These are phyloP conservation scores for Elongisporangium senticosum DNA, from an alignment of 352 stramenopile genomes.

Conservation along the genomic window DNA sequence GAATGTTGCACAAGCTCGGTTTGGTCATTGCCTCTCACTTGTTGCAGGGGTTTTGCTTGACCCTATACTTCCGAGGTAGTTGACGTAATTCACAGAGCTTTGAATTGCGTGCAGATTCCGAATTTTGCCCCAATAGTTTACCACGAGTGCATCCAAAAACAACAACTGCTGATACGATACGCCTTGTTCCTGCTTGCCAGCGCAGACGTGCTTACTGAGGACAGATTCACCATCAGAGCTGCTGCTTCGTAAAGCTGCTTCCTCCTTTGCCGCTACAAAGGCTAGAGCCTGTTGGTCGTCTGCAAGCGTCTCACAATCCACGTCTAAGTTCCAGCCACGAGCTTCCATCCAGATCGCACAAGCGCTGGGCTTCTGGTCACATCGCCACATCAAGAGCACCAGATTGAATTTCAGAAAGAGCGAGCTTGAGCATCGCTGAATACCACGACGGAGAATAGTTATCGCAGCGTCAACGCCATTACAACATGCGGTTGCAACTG, in stretches of 20 bases:
- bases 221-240: no score
- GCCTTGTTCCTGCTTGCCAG: conserved; percentile 6
- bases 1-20: no score
- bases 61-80: conserved; percentile 45
- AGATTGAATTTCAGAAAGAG: conserved; percentile 66
- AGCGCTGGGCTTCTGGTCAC: conserved; percentile 32
- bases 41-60: no score
- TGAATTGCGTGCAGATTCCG: conserved; percentile 23
- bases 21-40: no score
- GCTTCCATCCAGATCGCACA: conserved; percentile 66
- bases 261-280: conserved; percentile 11
- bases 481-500: conserved; percentile 38
- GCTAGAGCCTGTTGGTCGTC: conserved; percentile 15
- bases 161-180: conserved; percentile 45
- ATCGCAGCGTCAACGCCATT: conserved; percentile 33
- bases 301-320: conserved; percentile 5
- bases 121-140: conserved; percentile 44
- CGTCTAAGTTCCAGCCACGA: conserved; percentile 40
- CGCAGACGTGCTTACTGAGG: no score
- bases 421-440: conserved; percentile 31
- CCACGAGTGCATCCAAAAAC: conserved; percentile 54
- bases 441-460: conserved; percentile 32
- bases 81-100: conserved; percentile 33
- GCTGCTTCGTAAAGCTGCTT: conserved; percentile 16
- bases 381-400: conserved; percentile 66